Conservation (phyloP, 2,329 filamentous ascomycete genomes). For the Fusarium secorum region DNA sequence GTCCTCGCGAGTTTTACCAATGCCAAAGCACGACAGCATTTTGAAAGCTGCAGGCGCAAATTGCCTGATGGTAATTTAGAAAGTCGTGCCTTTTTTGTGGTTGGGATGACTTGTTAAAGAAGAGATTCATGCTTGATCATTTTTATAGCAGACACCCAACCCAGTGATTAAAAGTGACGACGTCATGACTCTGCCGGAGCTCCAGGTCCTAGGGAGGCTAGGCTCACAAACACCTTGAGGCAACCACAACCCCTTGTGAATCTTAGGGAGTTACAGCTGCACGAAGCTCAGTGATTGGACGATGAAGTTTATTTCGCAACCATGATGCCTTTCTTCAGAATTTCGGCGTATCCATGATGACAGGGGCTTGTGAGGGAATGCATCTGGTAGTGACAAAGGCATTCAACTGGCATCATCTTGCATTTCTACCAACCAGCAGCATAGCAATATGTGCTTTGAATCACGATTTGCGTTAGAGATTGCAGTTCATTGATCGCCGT, state of each 20-base stretch:
- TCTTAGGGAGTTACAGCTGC: background rate
- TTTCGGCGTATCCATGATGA: slow-evolving; percentile 23
- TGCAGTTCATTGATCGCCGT: background rate
- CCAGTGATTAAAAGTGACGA: slow-evolving; percentile 13
- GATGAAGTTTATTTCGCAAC: background rate
- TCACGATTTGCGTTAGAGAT: background rate
- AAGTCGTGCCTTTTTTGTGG: background rate
- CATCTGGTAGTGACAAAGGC: background rate
- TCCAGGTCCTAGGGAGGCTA: slow-evolving; percentile 22
- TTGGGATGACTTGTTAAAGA: background rate
- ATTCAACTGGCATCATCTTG: slow-evolving; percentile 1
- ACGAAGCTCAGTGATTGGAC: slow-evolving; percentile 9
- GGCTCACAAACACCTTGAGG: background rate
- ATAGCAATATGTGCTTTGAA: background rate
- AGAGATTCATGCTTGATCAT: background rate
- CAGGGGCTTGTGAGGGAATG: slow-evolving; percentile 16
- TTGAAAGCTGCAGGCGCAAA: background rate
- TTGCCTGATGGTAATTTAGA: background rate
- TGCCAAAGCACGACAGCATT: slow-evolving; percentile 72
- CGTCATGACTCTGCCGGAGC: slow-evolving; percentile 36
- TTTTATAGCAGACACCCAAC: background rate
- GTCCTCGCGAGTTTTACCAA: slow-evolving; percentile 55
- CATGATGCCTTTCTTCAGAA: slow-evolving; percentile 23
- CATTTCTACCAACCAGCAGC: background rate
- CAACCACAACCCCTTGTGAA: slow-evolving; percentile 8